Evolutionary conservation across 345 rosid genomes (phyloP).

Genomic region (Gossypium sturtianum): DNA sequence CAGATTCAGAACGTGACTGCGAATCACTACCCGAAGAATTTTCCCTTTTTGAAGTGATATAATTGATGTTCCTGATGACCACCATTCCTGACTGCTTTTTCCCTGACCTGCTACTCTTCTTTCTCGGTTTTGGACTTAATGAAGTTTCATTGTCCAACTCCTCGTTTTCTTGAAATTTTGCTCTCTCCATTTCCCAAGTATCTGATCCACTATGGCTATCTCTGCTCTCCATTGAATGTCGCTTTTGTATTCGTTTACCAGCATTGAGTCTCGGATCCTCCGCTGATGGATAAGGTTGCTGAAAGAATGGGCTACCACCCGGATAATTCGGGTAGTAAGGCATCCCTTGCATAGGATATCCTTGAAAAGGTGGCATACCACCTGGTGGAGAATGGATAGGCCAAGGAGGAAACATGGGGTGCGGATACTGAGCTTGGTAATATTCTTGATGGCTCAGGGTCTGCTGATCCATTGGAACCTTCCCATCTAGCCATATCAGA

Average conservation of each 20-base stretch:
- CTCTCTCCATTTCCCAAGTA: conserved; percentile 41
- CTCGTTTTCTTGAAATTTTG: conserved; percentile 37
- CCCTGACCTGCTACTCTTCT: conserved; percentile 39
- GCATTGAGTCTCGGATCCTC: conserved; percentile 53
- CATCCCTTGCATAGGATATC: conserved; percentile 82
- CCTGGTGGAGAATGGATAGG: conserved; percentile 90
- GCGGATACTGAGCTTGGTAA: conserved; percentile 72
- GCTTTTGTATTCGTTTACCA: conserved; percentile 50
- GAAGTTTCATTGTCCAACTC: conserved; percentile 38
- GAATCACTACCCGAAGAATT: conserved; percentile 56
- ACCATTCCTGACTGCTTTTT: conserved; percentile 67
- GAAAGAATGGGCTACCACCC: conserved; percentile 55
- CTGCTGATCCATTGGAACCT: conserved; percentile 48
- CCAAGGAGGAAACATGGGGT: conserved; percentile 79
- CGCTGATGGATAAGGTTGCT: conserved; percentile 54
- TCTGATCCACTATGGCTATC: conserved; percentile 34
- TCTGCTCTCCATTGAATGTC: conserved; percentile 51
- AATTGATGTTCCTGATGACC: conserved; percentile 82
- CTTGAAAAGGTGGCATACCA: conserved; percentile 52
- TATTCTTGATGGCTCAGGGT: conserved; percentile 51
- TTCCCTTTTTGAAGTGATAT: conserved; percentile 61
- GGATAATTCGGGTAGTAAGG: conserved; percentile 75
- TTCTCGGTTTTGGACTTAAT: conserved; percentile 23
- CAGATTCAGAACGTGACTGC: conserved; percentile 44
- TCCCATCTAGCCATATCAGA: conserved; percentile 43